phyloP scores from a whole-genome alignment of 2,329 filamentous ascomycete species.

The Fusarium nodosum region DNA sequence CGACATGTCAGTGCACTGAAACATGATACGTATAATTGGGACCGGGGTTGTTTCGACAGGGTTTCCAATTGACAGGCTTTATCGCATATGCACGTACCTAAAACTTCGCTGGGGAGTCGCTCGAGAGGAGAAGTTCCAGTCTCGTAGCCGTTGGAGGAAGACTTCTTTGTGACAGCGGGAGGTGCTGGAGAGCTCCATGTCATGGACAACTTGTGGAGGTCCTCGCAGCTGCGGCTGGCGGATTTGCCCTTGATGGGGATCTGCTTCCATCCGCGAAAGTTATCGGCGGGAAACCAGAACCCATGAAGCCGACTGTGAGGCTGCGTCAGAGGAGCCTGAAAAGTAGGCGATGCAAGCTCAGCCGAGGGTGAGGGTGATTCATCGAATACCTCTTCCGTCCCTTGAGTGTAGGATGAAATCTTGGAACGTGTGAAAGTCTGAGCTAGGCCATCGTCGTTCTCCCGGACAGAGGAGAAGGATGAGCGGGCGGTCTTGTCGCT shows the following conservation, averaged over 20 bases:
- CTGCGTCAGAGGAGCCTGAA: slow-evolving; percentile 66
- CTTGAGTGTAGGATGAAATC: slow-evolving; percentile 68
- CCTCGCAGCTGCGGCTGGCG: slow-evolving; percentile 72
- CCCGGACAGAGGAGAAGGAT: slow-evolving; percentile 73
- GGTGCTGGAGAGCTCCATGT: slow-evolving; percentile 64
- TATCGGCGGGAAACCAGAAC: slow-evolving; percentile 69
- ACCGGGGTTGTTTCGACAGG: slow-evolving; percentile 20
- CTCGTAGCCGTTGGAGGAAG: slow-evolving; percentile 46
- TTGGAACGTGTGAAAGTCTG: slow-evolving; percentile 75
- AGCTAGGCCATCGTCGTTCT: slow-evolving; percentile 69
- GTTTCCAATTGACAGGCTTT: slow-evolving; percentile 14
- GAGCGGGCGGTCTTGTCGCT: slow-evolving; percentile 61
- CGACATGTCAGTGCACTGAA: slow-evolving; percentile 42
- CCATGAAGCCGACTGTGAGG: slow-evolving; percentile 70
- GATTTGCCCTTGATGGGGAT: slow-evolving; percentile 70
- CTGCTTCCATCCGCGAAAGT: slow-evolving; percentile 73
- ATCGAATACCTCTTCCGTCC: slow-evolving; percentile 66
- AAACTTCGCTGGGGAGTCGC: slow-evolving; percentile 76
- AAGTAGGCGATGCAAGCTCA: slow-evolving; percentile 61
- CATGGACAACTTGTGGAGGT: slow-evolving; percentile 68
- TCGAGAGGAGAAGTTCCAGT: slow-evolving; percentile 73
- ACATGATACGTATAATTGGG: slow-evolving; percentile 27
- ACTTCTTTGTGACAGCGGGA: slow-evolving; percentile 51
- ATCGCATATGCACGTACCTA: slow-evolving; percentile 66
- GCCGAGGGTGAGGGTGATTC: slow-evolving; percentile 59